Conservation (phyloP, 805 yeast species). For the Yarrowia sp. region DNA sequence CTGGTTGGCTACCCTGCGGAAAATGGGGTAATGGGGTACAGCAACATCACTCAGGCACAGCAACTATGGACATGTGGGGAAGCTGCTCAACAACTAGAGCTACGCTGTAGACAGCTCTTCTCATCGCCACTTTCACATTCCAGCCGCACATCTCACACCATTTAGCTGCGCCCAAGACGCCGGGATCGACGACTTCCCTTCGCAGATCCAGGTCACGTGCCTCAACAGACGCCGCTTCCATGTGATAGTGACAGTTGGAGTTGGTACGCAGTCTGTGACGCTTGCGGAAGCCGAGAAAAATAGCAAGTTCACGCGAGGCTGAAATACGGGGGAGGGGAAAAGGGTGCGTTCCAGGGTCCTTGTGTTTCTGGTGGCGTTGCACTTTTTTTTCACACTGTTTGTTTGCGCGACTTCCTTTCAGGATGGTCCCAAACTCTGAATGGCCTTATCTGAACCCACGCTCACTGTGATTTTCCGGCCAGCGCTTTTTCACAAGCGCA, state of each 20-base stretch:
- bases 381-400: not conserved
- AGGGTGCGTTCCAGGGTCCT: not conserved
- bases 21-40: too few species aligned
- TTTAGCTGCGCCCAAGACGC: constrained; percentile 5
- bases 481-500: constrained; percentile 4
- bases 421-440: not conserved
- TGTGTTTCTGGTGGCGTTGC: not conserved
- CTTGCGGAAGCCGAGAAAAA: too few species aligned
- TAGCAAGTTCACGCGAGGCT: not conserved
- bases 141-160: constrained; percentile 19
- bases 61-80: too few species aligned
- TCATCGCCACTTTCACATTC: constrained; percentile 8
- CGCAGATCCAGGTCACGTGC: constrained; percentile 5
- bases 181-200: not conserved
- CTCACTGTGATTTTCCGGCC: not conserved
- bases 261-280: too few species aligned
- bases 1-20: too few species aligned
- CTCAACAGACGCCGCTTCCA: not conserved
- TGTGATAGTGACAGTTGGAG: not conserved
- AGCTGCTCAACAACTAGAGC: too few species aligned
- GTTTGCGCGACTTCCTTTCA: too few species aligned
- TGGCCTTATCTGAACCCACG: not conserved
- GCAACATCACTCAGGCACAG: too few species aligned
- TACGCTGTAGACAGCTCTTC: too few species aligned
- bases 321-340: not conserved